These are phyloP conservation scores for Artemisia annua DNA, from an alignment of 129 eudicot genomes.

Conservation along the genomic window DNA sequence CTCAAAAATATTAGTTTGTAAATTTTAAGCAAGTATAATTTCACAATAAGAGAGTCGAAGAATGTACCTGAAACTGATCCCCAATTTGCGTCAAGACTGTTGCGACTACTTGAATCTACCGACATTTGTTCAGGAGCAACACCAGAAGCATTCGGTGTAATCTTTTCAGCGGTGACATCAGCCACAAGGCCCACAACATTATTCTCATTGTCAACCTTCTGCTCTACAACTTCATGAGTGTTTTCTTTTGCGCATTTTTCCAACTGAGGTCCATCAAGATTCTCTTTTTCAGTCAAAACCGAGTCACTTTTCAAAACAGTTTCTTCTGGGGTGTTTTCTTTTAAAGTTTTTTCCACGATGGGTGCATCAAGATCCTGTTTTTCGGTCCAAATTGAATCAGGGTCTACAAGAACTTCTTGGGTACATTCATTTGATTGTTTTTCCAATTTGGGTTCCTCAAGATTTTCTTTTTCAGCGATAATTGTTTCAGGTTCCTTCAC, in stretches of 20 bases:
- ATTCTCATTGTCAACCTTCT: neutral
- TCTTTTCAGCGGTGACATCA: constrained; percentile 11
- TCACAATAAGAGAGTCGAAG: neutral
- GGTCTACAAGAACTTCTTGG: constrained; percentile 18
- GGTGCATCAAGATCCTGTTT: constrained; percentile 22
- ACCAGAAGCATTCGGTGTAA: constrained; percentile 21
- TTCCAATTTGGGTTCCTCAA: constrained; percentile 19
- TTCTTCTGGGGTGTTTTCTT: constrained; percentile 14
- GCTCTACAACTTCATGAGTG: constrained; percentile 12
- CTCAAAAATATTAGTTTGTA: no score
- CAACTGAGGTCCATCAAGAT: constrained; percentile 14
- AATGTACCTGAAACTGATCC: constrained; percentile 77
- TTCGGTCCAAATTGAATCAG: constrained; percentile 23
- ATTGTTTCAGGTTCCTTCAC: constrained; percentile 7
- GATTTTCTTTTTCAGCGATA: constrained; percentile 24
- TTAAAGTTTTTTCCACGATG: neutral
- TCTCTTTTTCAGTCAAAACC: constrained; percentile 20
- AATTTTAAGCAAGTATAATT: neutral
- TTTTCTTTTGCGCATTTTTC: constrained; percentile 16
- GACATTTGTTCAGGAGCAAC: constrained; percentile 23
- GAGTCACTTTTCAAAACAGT: constrained; percentile 5
- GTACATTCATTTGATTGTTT: constrained; percentile 13
- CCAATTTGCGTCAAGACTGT: constrained; percentile 71
- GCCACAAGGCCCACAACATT: constrained; percentile 7
- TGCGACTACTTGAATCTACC: constrained; percentile 48